phyloP scores from a whole-genome alignment of 148 eudicot species.

The Chenopodium quinoa region DNA sequence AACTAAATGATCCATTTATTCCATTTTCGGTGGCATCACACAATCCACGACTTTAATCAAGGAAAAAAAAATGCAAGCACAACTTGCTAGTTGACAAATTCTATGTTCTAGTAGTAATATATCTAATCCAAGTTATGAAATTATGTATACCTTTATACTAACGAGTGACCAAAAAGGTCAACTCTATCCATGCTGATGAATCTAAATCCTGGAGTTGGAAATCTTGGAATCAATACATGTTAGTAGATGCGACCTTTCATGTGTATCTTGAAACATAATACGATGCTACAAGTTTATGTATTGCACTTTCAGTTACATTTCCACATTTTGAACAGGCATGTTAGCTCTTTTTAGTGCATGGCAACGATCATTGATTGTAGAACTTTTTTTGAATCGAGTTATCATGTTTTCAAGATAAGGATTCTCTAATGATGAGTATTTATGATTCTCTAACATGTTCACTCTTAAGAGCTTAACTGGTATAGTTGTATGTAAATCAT shows the following conservation, averaged over 20 bases:
- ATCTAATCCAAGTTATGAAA: too few relatives aligned
- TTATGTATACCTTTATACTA: too few relatives aligned
- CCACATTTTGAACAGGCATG: neutral
- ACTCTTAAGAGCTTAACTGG: too few relatives aligned
- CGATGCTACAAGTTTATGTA: neutral
- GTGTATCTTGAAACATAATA: neutral
- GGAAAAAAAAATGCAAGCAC: neutral
- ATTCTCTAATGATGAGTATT: too few relatives aligned
- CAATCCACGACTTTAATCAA: slow-evolving; percentile 8
- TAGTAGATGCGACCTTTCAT: slow-evolving; percentile 11
- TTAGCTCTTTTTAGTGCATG: neutral
- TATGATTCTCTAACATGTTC: too few relatives aligned
- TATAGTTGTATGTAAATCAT: too few relatives aligned
- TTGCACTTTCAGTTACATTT: neutral
- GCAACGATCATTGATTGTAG: neutral
- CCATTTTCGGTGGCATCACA: slow-evolving; percentile 1
- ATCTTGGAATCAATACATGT: neutral
- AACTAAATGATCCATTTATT: neutral
- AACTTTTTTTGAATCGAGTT: neutral
- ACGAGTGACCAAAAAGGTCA: neutral
- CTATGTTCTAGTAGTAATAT: too few relatives aligned
- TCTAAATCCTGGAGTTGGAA: neutral
- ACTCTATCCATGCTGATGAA: neutral
- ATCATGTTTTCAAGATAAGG: neutral
- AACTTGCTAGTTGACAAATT: neutral